Evolutionary conservation across 2,329 filamentous ascomycete species (phyloP), one percentile per base, ranked within the genome.

Genomic region (Achaetomium macrosporum): DNA sequence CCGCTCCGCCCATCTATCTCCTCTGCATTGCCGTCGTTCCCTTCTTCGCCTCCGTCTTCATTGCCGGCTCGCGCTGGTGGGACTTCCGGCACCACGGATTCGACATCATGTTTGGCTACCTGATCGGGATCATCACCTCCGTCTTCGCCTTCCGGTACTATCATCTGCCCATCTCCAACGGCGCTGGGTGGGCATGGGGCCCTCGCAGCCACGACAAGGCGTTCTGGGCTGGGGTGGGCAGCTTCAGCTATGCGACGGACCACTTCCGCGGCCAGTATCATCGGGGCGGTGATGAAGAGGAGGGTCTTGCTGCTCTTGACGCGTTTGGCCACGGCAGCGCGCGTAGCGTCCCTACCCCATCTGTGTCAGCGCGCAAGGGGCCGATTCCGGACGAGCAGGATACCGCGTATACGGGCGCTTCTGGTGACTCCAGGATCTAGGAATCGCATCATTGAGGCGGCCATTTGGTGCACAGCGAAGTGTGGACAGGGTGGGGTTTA

Each of bases 51-150:
- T 86, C 90, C 5, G 79, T 90, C 57, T 96, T 90, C 71, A 87
- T 96, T 57, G 78, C 85, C n/a, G 82, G 84, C 29, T 92, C 89
- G 1, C 86, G 92, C 11, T 97, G 86, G 79, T 90, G 85, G 55
- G 85, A 96, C 68, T 95, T 85, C 72, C 83, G 88, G 37, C 92
- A 97, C 68, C 88, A 92, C 66, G 90, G 85, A n/a, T 92, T 96
- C 66, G 92, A 97, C 59, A 88, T 96, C 59, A 71, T 96, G 2
- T 89, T 87, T 57, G 92, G 92, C n/a, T 87, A 85, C 51, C 59
- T 87, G 12, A 86, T 96, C 57, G 92, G 92, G 9, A 77, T 85
- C 13, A 70, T 83, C 42, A 81, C 81, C 36, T 81, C 88, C 17
- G 84, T 84, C 66, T 83, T 92, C 61, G 80, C 84, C 3, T 96